Conservation (phyloP, 228 moss, liverwort and hornwort species). For the Sphagnum fallax region DNA sequence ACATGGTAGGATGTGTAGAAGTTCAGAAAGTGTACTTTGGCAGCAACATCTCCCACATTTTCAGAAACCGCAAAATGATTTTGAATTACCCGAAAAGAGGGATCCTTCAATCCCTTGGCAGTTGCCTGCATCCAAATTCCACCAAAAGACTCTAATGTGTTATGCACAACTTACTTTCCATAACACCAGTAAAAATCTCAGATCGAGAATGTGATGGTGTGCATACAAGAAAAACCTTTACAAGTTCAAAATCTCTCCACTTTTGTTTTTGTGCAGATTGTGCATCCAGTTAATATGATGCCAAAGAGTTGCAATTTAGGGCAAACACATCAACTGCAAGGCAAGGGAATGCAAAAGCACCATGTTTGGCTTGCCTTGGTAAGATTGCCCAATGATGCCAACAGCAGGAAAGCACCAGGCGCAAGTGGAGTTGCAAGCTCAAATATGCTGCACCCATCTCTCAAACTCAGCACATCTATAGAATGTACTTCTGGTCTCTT, state of each 20-base stretch:
- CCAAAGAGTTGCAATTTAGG: too few relatives aligned
- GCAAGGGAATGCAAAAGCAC: slow-evolving; percentile 9
- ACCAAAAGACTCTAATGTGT: not conserved
- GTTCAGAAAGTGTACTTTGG: slow-evolving; percentile 39
- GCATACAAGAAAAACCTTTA: not conserved
- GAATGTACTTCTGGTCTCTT: too few relatives aligned
- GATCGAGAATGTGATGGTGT: too few relatives aligned
- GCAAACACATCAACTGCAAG: not conserved
- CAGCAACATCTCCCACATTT: slow-evolving; percentile 90
- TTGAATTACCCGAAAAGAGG: slow-evolving; percentile 87
- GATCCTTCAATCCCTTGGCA: slow-evolving; percentile 90
- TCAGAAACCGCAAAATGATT: slow-evolving; percentile 82
- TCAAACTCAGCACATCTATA: not conserved
- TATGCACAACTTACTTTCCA: too few relatives aligned
- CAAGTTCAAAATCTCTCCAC: slow-evolving; percentile 6
- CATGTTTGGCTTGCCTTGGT: slow-evolving; percentile 62
- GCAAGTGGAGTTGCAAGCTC: slow-evolving; percentile 80
- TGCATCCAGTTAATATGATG: too few relatives aligned
- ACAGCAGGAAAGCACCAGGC: slow-evolving; percentile 73
- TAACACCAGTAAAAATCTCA: too few relatives aligned
- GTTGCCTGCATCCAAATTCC: slow-evolving; percentile 48
- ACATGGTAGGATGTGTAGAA: too few relatives aligned
- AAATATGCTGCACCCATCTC: slow-evolving; percentile 56
- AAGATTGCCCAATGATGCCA: slow-evolving; percentile 88
- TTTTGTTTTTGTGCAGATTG: too few relatives aligned